A percentile compares a stretch with the other conserved stretches of the same genome.
phyloP scores from a whole-genome alignment of 371 early-diverging fungal species.

The Funneliformis caledonium region DNA sequence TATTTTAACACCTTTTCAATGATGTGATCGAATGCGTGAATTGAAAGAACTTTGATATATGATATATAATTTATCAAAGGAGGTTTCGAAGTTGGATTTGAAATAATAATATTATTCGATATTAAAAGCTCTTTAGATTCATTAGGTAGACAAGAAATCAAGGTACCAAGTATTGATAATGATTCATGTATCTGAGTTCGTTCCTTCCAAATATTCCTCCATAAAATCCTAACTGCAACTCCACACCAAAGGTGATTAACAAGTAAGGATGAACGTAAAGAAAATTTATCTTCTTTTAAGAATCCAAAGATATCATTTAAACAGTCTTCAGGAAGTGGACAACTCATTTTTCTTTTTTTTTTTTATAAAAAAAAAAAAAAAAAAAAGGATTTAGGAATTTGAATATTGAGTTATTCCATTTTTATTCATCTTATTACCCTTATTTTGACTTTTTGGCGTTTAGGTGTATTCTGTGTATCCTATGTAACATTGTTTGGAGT shows the following conservation, averaged over 20 bases:
- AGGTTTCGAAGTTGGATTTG: background rate
- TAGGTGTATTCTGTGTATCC: no score
- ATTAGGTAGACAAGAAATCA: background rate
- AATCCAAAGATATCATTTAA: background rate
- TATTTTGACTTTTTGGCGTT: no score
- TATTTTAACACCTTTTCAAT: no score
- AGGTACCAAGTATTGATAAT: background rate
- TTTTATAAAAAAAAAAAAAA: no score
- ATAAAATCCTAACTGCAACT: slow-evolving; percentile 2
- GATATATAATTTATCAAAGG: slow-evolving; percentile 1
- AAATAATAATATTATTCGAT: background rate
- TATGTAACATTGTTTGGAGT: no score
- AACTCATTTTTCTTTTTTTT: no score
- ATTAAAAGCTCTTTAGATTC: background rate
- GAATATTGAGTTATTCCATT: no score
- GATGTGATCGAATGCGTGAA: no score
- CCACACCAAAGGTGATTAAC: slow-evolving; percentile 26
- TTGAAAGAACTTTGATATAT: no score
- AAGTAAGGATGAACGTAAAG: slow-evolving; percentile 20
- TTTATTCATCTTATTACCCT: no score
- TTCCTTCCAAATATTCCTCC: background rate
- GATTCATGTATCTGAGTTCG: background rate
- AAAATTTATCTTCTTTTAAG: background rate
- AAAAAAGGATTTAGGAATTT: no score
- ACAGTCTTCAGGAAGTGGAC: background rate